Base-by-base conservation (phyloP, 2,329 filamentous ascomycete genomes). In the Teratosphaeria viscida region DNA sequence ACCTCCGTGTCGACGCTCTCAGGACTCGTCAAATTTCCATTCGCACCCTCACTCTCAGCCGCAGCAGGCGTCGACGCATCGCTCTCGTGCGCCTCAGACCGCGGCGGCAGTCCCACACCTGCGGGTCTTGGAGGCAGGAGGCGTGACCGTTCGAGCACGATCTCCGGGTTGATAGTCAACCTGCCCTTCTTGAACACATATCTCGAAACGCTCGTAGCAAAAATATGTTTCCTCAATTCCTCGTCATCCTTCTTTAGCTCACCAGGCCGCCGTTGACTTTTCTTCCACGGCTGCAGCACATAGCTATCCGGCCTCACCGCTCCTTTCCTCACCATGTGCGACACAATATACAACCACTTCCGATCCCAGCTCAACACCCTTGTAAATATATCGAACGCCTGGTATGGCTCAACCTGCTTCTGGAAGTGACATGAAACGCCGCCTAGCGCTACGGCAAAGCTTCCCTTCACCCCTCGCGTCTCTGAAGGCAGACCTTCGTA, bases 161-260 rank as follows among this genome's bases (percentile, higher is more conserved):
- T 79, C 65, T 91, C 87, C 0, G 94, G 92, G 64, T 92, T 85
- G 3, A 97, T 84, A 0, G 92, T 97, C 68, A 94, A 79, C 27
- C 92, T 80, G 1, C 78, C 78, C 62, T 76, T 76, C 68, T 81
- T 81, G 61, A 79, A 75, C 2, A 80, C 78, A 62, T 81, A 81
- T 56, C 78, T 74, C 1, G 78, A 75, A 39, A 81, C 70, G 7
- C 74, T 77, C n/a, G 76, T 79, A 8, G 78, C 78, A 62, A 74
- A 79, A n/a, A 81, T 72, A 11, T 76, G 72, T 49, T 74, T 73
- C 61, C 72, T 72, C 27, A 79, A 61, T 52, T 70, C 68, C 62
- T 72, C 55, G 58, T 67, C 32, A 65, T 64, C 56, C 62, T 62
- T 58, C 62, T 61, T 61, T 47, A 61, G 59, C 35, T 59, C 59